These are phyloP conservation scores for Pseudonitzschia pungens DNA, from an alignment of 108 stramenopile genomes.

Conservation along the genomic window DNA sequence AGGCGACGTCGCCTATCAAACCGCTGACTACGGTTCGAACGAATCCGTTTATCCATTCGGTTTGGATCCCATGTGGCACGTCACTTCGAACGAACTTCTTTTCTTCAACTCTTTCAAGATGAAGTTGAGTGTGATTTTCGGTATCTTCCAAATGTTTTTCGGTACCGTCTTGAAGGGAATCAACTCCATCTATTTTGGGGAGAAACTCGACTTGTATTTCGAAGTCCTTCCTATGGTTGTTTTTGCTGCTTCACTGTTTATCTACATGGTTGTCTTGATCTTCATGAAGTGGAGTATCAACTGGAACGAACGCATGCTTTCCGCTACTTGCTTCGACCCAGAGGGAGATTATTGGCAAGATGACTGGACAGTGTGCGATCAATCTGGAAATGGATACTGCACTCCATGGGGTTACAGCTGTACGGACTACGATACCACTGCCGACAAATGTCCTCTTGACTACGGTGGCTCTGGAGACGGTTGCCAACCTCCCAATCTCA, in stretches of 20 bases:
- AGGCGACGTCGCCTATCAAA: constrained; percentile 63
- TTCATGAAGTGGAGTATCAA: constrained; percentile 97
- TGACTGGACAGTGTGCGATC: constrained; percentile 68
- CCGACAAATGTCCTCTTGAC: constrained; percentile 85
- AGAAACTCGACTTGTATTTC: constrained; percentile 86
- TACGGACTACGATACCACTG: constrained; percentile 56
- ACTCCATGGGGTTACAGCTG: constrained; percentile 86
- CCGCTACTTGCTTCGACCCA: constrained; percentile 88
- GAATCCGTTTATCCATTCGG: constrained; percentile 96
- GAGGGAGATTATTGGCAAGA: constrained; percentile 66
- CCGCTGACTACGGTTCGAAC: constrained; percentile 67
- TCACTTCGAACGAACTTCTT: constrained; percentile 91
- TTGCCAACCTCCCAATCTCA: constrained; percentile 97
- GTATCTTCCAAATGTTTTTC: constrained; percentile 96
- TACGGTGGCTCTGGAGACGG: constrained; percentile 93
- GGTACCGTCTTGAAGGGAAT: constrained; percentile 93
- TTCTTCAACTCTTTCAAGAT: constrained; percentile 99
- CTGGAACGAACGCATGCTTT: constrained; percentile 96
- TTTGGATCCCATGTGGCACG: constrained; percentile 97
- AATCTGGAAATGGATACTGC: constrained; percentile 59
- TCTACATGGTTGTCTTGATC: constrained; percentile 98
- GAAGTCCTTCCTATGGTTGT: constrained; percentile 98
- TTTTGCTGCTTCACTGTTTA: constrained; percentile 90
- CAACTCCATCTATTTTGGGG: constrained; percentile 93
- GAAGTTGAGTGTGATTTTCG: constrained; percentile 98